Evolutionary conservation across 306 rosid genomes (phyloP), one percentile per base, ranked within the genome.

Genomic region (Casuarina glauca): DNA sequence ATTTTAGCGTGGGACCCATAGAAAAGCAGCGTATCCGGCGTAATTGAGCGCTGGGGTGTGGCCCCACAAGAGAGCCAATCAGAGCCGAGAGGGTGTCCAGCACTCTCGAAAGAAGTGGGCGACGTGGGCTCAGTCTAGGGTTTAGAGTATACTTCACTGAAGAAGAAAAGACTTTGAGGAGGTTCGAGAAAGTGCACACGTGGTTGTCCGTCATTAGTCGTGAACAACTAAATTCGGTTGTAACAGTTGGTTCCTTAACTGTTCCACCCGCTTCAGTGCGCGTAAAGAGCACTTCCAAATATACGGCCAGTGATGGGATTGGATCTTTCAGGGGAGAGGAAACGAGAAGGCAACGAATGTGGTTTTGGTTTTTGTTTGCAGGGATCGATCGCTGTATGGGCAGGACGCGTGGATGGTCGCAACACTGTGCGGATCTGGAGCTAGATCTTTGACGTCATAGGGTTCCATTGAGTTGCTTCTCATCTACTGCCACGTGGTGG

Each of bases 161-260:
- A 64, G 74, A 54, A 80, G 32, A 41, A 36, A 9, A 19, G 10
- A 51, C 75, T 35, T 55, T 35, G 9, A 76, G 58, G 72, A 49
- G 75, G 50, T 86, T 83, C 89, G 82, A 83, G 89, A 83, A 57
- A 11, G 19, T 1, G 5, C 26, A 78, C 82, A 83, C 89, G 83
- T 86, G 83, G 64, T 68, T 3, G 16, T n/a, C 15, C 80, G 46
- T 54, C 26, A 86, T 75, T 78, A 19, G 87, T 12, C 6, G 5
- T 55, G 49, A 75, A 26, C 76, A 57, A 36, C 80, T 48, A 75
- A 60, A 73, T 51, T 46, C 48, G 42, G 76, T 61, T 42, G 10
- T 2, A 1, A 44, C 46, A 0, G 6, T 2, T 13, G 2, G 32
- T 1, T 4, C 1, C 0, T 0, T 44, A 38, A 7, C 2, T 32